Conservation (phyloP, 2,329 filamentous ascomycete species). For the Mycocentrospora acerina region DNA sequence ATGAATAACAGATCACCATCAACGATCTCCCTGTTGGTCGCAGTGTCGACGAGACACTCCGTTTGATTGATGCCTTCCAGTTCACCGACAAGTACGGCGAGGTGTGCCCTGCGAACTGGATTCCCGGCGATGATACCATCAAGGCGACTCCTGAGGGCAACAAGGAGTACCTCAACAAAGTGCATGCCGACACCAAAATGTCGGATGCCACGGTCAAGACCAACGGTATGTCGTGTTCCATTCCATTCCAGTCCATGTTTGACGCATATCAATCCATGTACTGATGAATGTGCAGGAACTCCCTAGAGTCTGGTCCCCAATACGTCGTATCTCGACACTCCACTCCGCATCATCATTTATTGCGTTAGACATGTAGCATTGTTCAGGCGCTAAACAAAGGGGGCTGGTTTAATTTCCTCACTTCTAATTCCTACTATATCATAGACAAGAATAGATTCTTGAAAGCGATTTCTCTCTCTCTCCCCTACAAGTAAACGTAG, state of each 20-base stretch:
- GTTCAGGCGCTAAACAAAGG: conserved; percentile 10
- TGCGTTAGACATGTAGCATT: conserved; percentile 6
- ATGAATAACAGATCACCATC: conserved; percentile 56
- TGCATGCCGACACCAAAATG: conserved; percentile 40
- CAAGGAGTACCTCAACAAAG: conserved; percentile 41
- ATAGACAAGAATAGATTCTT: too few relatives aligned
- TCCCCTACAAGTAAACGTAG: conserved; percentile 44
- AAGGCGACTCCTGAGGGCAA: conserved; percentile 44
- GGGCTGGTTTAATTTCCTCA: conserved; percentile 8
- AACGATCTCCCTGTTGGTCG: conserved; percentile 67
- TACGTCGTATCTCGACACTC: neutral
- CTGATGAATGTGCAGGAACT: neutral
- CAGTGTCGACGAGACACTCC: conserved; percentile 64
- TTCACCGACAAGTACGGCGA: conserved; percentile 48
- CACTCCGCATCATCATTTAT: neutral
- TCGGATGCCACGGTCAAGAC: conserved; percentile 23
- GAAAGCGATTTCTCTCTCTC: too few relatives aligned
- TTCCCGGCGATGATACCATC: conserved; percentile 43
- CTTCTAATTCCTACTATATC: neutral
- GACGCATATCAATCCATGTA: neutral
- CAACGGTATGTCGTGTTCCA: conserved; percentile 26
- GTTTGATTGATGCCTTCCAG: conserved; percentile 55
- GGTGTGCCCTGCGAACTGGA: conserved; percentile 48
- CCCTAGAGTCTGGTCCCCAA: neutral
- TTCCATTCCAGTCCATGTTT: too few relatives aligned